Base-by-base conservation (phyloP, 352 stramenopile species). In the Globisporangium rhizosaccharum region DNA sequence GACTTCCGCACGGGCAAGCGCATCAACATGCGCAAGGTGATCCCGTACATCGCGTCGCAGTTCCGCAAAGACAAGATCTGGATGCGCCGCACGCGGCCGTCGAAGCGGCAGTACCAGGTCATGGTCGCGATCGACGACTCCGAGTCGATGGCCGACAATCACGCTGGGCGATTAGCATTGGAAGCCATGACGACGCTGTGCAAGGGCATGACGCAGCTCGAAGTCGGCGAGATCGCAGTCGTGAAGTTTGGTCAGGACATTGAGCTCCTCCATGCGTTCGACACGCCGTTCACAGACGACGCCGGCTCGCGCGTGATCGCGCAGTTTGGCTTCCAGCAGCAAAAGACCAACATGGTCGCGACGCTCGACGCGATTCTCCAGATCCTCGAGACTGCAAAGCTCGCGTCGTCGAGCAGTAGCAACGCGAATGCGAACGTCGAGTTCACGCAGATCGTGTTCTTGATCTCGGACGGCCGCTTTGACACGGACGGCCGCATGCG, bases 61-160 rank as follows among this genome's bases (percentile, higher is more conserved):
- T 99, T 99, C 76, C 85, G 97, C 33, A 99, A 99, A 72, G 98
- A 99, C 77, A 99, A 99, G 73, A 99, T 99, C 67, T 99, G 97
- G 97, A 82, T 99, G 56, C 85, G 97, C 30, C 85, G 98, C 45
- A 99, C 97, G 30, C 98, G 99, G 61, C 97, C 97, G 30, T 97
- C 90, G 6, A 99, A 99, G 71, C 82, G 97, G 30, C 90, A 98
- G 65, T 99, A 99, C 73, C 91, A 99, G 70, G 91, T 99, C 15
- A 92, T 99, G 74, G 74, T 99, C 39, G 97, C 96, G 4, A 98
- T 99, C 47, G 98, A 99, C 75, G 94, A 99, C 77, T 99, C 97
- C 7, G 91, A 98, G 74, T 99, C 96, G 20, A 99, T 99, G 98
- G 82, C 88, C 25, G 97, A 99, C 71, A 98, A 96, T 66, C 86